phyloP scores from a whole-genome alignment of 176 grass and related monocot genomes.

The Carex pumila region DNA sequence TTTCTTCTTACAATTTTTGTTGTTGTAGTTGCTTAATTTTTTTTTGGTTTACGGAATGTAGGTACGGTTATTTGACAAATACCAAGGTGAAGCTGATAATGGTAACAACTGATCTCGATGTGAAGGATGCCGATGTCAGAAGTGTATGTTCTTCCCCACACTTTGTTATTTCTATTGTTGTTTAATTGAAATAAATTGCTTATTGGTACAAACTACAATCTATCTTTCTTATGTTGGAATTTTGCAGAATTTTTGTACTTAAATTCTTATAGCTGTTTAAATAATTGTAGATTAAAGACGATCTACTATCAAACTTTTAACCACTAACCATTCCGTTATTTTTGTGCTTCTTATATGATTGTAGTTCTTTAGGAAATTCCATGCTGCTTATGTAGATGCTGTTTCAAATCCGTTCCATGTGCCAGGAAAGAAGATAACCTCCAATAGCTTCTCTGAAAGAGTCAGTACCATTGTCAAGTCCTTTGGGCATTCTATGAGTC shows the following conservation, averaged over 20 bases:
- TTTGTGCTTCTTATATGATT: neutral
- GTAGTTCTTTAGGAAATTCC: conserved; percentile 98
- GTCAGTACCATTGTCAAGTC: conserved; percentile 74
- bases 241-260: neutral
- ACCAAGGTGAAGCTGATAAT: conserved; percentile 97
- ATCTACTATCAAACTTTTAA: neutral
- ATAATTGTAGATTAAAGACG: neutral
- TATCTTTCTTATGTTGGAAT: neutral
- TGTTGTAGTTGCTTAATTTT: neutral
- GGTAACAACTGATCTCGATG: conserved; percentile 92
- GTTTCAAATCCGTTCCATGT: conserved; percentile 96
- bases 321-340: neutral
- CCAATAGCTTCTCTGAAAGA: conserved; percentile 78
- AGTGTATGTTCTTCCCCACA: conserved; percentile 57
- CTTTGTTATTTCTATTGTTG: neutral
- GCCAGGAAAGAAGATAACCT: conserved; percentile 94
- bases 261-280: neutral
- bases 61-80: conserved; percentile 94
- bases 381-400: conserved; percentile 75
- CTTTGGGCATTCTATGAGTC: conserved; percentile 43
- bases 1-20: neutral
- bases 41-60: conserved; percentile 23
- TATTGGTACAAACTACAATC: neutral
- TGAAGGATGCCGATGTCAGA: conserved; percentile 94
- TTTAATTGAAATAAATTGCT: neutral